These are phyloP conservation scores for Lepidium africanum DNA, from an alignment of 345 rosid species.

Conservation along the genomic window DNA sequence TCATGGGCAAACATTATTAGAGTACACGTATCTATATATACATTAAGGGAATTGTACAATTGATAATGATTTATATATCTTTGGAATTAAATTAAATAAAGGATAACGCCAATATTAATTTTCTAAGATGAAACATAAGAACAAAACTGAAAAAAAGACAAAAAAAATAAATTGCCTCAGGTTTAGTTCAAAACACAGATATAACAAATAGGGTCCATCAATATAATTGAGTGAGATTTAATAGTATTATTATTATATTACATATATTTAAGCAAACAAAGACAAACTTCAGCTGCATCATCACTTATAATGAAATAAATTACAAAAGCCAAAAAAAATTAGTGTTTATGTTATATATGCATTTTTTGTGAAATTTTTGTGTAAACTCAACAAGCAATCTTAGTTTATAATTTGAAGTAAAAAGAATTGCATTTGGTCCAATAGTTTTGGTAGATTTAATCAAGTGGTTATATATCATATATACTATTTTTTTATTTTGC, in stretches of 20 bases:
- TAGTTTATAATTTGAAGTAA: no score
- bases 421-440: no score
- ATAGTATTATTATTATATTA: slow-evolving; percentile 14
- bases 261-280: slow-evolving; percentile 19
- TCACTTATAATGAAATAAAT: neutral
- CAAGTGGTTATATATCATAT: no score
- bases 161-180: slow-evolving; percentile 6
- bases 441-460: no score
- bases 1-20: slow-evolving; percentile 12
- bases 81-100: neutral
- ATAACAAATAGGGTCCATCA: slow-evolving; percentile 23
- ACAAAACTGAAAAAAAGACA: slow-evolving; percentile 28
- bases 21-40: neutral
- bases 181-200: slow-evolving; percentile 27
- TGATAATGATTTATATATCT: neutral
- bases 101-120: slow-evolving; percentile 3
- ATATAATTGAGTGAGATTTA: slow-evolving; percentile 9
- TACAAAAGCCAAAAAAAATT: neutral
- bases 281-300: slow-evolving; percentile 9
- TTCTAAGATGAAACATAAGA: slow-evolving; percentile 11
- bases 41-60: neutral
- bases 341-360: neutral
- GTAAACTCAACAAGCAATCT: neutral
- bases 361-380: neutral
- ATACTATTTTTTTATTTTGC: no score